These are phyloP conservation scores for Helianthus tuberosus DNA, from an alignment of 129 eudicot species.

Conservation along the genomic window DNA sequence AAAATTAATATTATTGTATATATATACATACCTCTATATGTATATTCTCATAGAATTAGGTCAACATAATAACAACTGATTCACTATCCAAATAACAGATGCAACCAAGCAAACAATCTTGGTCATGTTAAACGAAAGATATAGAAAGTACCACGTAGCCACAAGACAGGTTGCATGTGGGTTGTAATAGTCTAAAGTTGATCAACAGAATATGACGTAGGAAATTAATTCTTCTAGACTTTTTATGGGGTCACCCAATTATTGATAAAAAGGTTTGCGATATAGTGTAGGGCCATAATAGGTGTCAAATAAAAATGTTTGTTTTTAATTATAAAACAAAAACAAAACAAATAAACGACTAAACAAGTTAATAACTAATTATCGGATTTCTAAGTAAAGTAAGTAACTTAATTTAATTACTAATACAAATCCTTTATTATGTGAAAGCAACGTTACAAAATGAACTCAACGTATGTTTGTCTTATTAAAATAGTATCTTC, in stretches of 20 bases:
- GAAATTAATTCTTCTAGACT: neutral
- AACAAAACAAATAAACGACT: too few species aligned
- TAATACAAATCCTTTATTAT: too few species aligned
- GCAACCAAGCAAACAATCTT: neutral
- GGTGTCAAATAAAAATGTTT: neutral
- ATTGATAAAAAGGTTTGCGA: neutral
- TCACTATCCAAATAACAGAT: neutral
- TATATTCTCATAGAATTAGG: neutral
- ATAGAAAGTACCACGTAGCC: slow-evolving; percentile 35
- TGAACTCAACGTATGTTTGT: too few species aligned
- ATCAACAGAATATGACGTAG: slow-evolving; percentile 17
- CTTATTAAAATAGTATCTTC: too few species aligned
- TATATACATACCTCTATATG: too few species aligned
- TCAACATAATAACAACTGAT: neutral
- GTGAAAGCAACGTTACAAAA: too few species aligned
- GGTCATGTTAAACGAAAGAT: slow-evolving; percentile 26
- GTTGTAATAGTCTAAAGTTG: slow-evolving; percentile 23
- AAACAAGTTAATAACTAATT: too few species aligned
- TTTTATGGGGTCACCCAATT: slow-evolving; percentile 15
- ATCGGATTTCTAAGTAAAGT: too few species aligned
- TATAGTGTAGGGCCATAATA: neutral
- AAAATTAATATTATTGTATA: too few species aligned
- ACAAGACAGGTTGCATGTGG: slow-evolving; percentile 28
- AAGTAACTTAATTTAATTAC: too few species aligned
- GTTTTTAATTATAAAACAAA: too few species aligned